Base-by-base conservation (phyloP, 2,329 filamentous ascomycete species). In the Lithohypha guttulata region DNA sequence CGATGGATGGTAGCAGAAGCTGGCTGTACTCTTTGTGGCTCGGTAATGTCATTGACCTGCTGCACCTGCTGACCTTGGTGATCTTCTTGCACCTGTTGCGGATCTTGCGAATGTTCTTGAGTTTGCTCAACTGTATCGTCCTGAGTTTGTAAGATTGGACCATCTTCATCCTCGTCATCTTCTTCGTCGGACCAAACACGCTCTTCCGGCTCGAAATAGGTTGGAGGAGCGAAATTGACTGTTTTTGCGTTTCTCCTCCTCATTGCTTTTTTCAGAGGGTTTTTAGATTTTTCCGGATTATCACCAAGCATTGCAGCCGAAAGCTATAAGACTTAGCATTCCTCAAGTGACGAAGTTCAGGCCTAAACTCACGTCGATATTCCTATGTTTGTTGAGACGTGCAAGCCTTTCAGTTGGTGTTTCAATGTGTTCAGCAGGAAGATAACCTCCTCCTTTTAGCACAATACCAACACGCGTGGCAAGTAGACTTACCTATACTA, bases 381-480 rank as follows among this genome's bases (percentile, higher is more conserved):
- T 98, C 56, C 91, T 77, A 63, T 98, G 91, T 63, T 98, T 98
- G 62, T 98, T 98, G 48, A 96, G 64, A 48, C 91, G 78, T 31
- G 91, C 91, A 46, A 98, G 64, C 56, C 91, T 75, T 67, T 98
- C 91, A 11, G 89, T 95, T 2, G 91, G 91, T 6, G 91, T 98
- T 60, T 98, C 91, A 49, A 98, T 98, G 58, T 98, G 91, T 60
- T 98, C 91, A 34, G 91, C 91, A 34, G 91, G 91, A 40, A 98
- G 69, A 57, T 98, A 98, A 29, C 89, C 89, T 94, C 45, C 23
- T 52, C 44, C 55, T 60, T 40, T 23, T 37, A 41, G 28, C 21
- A 13, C 17, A 13, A 15, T n/a, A 22, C 34, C 9, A 10, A 19
- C 8, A 19, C 26, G 9, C 36, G 42, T 34, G 17, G 17, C 10